Evolutionary conservation across 78 protist species (phyloP).

Genomic region (Creolimax fragrantissima): DNA sequence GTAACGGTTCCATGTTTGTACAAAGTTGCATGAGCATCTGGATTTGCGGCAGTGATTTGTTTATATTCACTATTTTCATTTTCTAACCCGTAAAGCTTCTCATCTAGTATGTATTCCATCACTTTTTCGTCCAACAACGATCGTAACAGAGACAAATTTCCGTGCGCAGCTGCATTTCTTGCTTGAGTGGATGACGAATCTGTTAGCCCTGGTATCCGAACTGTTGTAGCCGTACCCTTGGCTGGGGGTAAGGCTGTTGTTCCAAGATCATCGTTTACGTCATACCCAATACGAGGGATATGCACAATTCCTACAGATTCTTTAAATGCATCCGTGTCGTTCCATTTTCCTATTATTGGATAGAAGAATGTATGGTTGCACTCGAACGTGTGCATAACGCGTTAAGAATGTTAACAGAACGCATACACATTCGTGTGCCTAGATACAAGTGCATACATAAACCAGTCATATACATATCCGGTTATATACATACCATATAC

Average conservation of each 20-base stretch:
- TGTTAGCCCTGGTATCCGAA: not conserved
- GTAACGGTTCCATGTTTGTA: too few species aligned
- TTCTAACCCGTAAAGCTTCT: not conserved
- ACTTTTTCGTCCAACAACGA: not conserved
- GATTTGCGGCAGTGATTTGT: too few species aligned
- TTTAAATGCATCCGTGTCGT: not conserved
- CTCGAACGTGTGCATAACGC: too few species aligned
- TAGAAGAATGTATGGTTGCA: too few species aligned
- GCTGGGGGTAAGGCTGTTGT: not conserved
- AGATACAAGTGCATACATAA: too few species aligned
- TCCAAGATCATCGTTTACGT: not conserved
- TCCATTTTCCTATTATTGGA: not conserved
- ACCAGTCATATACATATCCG: too few species aligned
- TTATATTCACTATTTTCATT: too few species aligned
- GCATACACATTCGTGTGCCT: too few species aligned
- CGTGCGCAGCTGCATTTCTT: not conserved
- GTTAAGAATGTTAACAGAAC: too few species aligned
- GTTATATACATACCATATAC: too few species aligned
- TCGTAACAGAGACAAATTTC: not conserved
- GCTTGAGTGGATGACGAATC: not conserved
- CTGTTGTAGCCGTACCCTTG: not conserved
- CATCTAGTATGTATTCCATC: not conserved
- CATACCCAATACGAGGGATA: not conserved
- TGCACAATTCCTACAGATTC: not conserved
- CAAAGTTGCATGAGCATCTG: too few species aligned